phyloP scores from a whole-genome alignment of 768 basidiomycete species.

The Termitomyces sp. region DNA sequence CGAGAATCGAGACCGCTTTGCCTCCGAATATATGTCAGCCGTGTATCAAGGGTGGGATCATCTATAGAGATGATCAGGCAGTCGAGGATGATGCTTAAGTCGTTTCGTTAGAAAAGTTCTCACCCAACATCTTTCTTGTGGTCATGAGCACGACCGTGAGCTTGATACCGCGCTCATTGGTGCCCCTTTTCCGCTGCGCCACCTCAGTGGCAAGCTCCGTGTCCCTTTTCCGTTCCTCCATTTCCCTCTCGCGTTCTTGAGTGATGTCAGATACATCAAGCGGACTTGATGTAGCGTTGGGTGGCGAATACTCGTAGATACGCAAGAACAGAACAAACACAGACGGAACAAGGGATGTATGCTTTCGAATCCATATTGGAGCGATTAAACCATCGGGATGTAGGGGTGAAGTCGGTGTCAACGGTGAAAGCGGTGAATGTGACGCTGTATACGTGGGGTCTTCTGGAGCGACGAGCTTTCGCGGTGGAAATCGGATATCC shows the following conservation, averaged over 20 bases:
- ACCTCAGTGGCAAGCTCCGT: conserved; percentile 78
- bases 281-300: conserved; percentile 42
- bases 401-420: conserved; percentile 84
- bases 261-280: conserved; percentile 53
- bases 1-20: conserved; percentile 88
- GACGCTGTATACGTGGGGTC: conserved; percentile 53
- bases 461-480: conserved; percentile 65
- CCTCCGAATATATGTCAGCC: conserved; percentile 83
- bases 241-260: conserved; percentile 52
- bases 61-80: conserved; percentile 43
- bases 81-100: neutral
- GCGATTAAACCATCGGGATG: conserved; percentile 96
- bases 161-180: conserved; percentile 87
- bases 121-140: conserved; percentile 84
- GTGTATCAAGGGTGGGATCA: conserved; percentile 76
- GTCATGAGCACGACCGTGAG: conserved; percentile 92
- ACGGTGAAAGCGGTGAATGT: conserved; percentile 92
- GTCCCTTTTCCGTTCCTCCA: conserved; percentile 73
- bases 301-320: conserved; percentile 63
- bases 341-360: conserved; percentile 85
- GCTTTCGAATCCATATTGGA: conserved; percentile 97
- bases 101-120: conserved; percentile 14
- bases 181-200: conserved; percentile 70
- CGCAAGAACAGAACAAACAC: conserved; percentile 92
- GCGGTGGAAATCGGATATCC: conserved; percentile 80